Percentiles rank a stretch among this genome's conserved stretches.
Evolutionary conservation across 306 rosid species (phyloP).

Genomic region (Ormosia emarginata): DNA sequence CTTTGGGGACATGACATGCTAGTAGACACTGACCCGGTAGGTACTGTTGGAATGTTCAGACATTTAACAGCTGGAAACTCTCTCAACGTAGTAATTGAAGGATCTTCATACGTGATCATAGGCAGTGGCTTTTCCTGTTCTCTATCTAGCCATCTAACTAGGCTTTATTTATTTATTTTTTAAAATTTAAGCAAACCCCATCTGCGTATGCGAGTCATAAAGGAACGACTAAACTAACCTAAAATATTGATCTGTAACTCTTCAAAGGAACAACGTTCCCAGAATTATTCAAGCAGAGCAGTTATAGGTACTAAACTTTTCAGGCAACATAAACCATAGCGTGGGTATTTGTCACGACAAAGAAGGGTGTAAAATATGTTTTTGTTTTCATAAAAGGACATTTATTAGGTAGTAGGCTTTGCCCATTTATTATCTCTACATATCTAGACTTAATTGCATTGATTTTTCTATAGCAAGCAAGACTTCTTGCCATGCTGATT

Average conservation of each 20-base stretch:
- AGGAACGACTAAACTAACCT: conserved; percentile 14
- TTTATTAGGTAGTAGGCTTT: conserved; percentile 18
- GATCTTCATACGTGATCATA: neutral
- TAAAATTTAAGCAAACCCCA: neutral
- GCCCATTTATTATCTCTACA: neutral
- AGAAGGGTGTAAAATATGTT: neutral
- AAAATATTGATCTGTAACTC: conserved; percentile 34
- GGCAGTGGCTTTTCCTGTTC: neutral
- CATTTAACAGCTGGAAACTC: neutral
- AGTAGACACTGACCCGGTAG: too few relatives aligned
- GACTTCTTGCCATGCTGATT: conserved; percentile 28
- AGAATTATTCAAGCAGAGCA: conserved; percentile 24
- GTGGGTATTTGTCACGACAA: conserved; percentile 23
- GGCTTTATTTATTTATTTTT: neutral
- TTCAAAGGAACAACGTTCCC: conserved; percentile 45
- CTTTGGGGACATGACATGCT: too few relatives aligned
- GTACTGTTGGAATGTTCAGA: neutral
- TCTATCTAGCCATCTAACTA: neutral
- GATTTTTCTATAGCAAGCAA: neutral
- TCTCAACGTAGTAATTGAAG: neutral
- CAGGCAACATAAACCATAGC: conserved; percentile 29
- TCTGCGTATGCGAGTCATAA: neutral
- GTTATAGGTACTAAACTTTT: conserved; percentile 23
- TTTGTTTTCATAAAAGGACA: conserved; percentile 22
- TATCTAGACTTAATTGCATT: neutral